phyloP scores from a whole-genome alignment of 2,329 filamentous ascomycete genomes.

The Ophiostoma ips region DNA sequence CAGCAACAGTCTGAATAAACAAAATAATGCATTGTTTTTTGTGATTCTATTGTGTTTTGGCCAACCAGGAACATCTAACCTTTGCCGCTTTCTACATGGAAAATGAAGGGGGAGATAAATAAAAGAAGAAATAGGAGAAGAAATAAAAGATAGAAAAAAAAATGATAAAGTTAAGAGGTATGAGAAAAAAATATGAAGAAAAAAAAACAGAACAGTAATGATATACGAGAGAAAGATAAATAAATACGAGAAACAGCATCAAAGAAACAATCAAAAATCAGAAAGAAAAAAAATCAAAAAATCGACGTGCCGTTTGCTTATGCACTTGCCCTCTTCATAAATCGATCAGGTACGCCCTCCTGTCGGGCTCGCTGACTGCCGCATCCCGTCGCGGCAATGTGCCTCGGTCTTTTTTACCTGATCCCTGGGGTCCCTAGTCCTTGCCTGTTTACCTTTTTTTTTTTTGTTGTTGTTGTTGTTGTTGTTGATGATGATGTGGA shows the following conservation, averaged over 20 bases:
- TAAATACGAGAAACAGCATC: neutral
- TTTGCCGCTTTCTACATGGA: neutral
- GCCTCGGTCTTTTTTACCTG: too few species aligned
- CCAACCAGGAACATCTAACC: neutral
- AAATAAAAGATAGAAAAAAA: neutral
- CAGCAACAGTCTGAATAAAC: too few species aligned
- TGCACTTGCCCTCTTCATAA: neutral
- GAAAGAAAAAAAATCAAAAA: neutral
- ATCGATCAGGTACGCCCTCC: neutral
- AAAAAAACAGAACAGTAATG: too few species aligned
- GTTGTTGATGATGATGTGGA: too few species aligned
- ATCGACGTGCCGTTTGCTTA: neutral
- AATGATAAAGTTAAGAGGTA: neutral
- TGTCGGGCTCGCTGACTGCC: neutral
- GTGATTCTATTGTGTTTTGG: neutral
- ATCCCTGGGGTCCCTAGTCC: neutral
- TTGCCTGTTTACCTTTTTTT: neutral
- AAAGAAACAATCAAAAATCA: neutral
- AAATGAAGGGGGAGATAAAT: slow-evolving; percentile 1
- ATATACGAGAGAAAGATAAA: slow-evolving; percentile 1
- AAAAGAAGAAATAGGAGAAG: slow-evolving; percentile 1
- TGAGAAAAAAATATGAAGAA: neutral
- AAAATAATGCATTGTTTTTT: slow-evolving; percentile 3
- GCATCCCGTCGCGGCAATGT: neutral
- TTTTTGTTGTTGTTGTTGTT: neutral